Evolutionary conservation across 768 basidiomycete species (phyloP).

Genomic region (Daedaleopsis sinensis): DNA sequence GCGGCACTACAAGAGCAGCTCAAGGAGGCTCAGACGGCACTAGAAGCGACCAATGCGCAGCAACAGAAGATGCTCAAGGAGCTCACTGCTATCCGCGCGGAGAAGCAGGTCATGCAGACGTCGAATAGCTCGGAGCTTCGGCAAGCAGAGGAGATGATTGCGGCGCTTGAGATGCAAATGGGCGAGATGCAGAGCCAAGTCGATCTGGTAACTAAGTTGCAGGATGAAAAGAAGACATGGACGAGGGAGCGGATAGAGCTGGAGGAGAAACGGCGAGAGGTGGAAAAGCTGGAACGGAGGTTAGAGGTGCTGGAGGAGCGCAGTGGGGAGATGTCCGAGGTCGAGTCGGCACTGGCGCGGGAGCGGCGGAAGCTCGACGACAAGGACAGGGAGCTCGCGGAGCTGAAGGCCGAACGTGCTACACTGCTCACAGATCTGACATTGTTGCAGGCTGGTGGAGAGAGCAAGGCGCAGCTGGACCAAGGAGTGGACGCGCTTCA

Average conservation of each 20-base stretch:
- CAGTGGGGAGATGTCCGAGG: constrained; percentile 44
- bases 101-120: constrained; percentile 72
- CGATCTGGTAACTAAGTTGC: constrained; percentile 37
- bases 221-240: constrained; percentile 54
- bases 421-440: constrained; percentile 55
- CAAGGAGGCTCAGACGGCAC: constrained; percentile 58
- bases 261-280: constrained; percentile 35
- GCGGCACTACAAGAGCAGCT: constrained; percentile 65
- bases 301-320: constrained; percentile 47
- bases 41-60: constrained; percentile 60
- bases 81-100: constrained; percentile 59
- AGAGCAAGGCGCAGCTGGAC: constrained; percentile 46
- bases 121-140: constrained; percentile 67
- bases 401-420: constrained; percentile 46
- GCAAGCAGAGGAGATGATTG: constrained; percentile 65
- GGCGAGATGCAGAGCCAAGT: constrained; percentile 53
- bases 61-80: constrained; percentile 66
- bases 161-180: constrained; percentile 56
- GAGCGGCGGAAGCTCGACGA: constrained; percentile 36
- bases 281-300: constrained; percentile 43
- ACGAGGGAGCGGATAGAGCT: constrained; percentile 48
- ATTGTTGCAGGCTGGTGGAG: constrained; percentile 42
- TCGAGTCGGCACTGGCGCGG: constrained; percentile 42
- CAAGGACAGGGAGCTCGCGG: constrained; percentile 41
- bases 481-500: constrained; percentile 50